Percentiles rank a stretch among this genome's conserved stretches.
Evolutionary conservation across 768 basidiomycete species (phyloP).

Genomic region (Naematelia encephala): DNA sequence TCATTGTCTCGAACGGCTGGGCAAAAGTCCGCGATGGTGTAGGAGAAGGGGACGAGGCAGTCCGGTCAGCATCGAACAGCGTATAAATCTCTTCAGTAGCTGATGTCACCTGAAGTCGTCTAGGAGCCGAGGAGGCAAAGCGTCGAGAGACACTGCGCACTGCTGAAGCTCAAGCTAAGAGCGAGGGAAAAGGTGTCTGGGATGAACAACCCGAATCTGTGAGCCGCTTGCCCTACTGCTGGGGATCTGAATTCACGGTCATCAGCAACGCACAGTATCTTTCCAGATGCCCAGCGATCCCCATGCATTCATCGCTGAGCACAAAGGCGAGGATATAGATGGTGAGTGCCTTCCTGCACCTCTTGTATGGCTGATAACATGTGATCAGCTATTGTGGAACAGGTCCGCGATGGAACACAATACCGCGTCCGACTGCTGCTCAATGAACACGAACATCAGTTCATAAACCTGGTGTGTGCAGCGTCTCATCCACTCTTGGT

Average conservation of each 20-base stretch:
- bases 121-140: slow-evolving; percentile 68
- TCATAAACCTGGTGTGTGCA: slow-evolving; percentile 67
- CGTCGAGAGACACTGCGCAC: slow-evolving; percentile 64
- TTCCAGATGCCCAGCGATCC: slow-evolving; percentile 88
- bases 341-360: slow-evolving; percentile 55
- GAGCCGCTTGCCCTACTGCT: no score
- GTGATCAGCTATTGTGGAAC: slow-evolving; percentile 76
- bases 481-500: neutral
- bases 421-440: slow-evolving; percentile 82
- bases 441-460: slow-evolving; percentile 84
- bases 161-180: slow-evolving; percentile 44
- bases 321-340: slow-evolving; percentile 87
- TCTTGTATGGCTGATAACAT: slow-evolving; percentile 8
- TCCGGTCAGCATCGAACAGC: slow-evolving; percentile 26
- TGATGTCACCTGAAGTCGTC: slow-evolving; percentile 25
- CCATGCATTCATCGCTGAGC: slow-evolving; percentile 79
- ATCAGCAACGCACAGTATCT: slow-evolving; percentile 67
- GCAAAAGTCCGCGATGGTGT: slow-evolving; percentile 75
- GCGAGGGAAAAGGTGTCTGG: slow-evolving; percentile 69
- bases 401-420: slow-evolving; percentile 87
- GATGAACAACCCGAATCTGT: slow-evolving; percentile 52
- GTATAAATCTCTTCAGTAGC: neutral
- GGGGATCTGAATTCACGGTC: no score
- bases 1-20: slow-evolving; percentile 82
- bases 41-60: slow-evolving; percentile 56